Evolutionary conservation across 1,139 yeast species (phyloP), one percentile per base, ranked within the genome.

Genomic region (Diutina sp.): DNA sequence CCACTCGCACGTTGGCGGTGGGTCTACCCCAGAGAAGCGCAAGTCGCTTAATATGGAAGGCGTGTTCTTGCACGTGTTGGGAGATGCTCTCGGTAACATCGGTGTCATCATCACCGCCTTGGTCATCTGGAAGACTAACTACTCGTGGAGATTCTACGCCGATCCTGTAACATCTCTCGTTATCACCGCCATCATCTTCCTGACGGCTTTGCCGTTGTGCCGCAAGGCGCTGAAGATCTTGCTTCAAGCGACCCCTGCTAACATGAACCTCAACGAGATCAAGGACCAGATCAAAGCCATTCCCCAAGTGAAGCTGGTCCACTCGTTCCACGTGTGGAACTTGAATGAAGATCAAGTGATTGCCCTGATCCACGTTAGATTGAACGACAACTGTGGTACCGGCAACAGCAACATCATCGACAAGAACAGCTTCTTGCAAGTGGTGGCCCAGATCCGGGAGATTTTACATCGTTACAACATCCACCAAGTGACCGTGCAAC

Each of bases 271-370:
- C 14, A 86, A 87, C 60, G 79, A 79, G 55, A 90, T 93, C 53
- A 80, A 85, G 58, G 75, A 78, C 55, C 88, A 87, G 60, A 85
- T 93, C 56, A 66, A 80, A 30, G 73, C 77, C 56, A 77, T 91
- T 32, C 80, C 83, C 0, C 88, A 91, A 30, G 95, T 93, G 56
- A 78, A 82, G 60, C 88, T 95, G 4, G 84, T 93, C 50, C 99
- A 93, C 68, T 99, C 93, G 68, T 84, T 93, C 76, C 99, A 93
- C 68, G 87, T 93, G 59, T 93, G 99, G 99, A 93, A 90, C 68
- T 78, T 93, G 63, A 89, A 91, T 58, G 99, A 93, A 71, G 88
- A 86, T 61, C 80, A 89, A 57, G 78, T 84, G 63, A 89, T 93
- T 66, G 97, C 97, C 1, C 87, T 97, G 0, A 77, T 93, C 61